A percentile compares a stretch with the other conserved stretches of the same genome.
Evolutionary conservation across 164 flowering plant species (phyloP).

Genomic region (Liriodendron chinense): DNA sequence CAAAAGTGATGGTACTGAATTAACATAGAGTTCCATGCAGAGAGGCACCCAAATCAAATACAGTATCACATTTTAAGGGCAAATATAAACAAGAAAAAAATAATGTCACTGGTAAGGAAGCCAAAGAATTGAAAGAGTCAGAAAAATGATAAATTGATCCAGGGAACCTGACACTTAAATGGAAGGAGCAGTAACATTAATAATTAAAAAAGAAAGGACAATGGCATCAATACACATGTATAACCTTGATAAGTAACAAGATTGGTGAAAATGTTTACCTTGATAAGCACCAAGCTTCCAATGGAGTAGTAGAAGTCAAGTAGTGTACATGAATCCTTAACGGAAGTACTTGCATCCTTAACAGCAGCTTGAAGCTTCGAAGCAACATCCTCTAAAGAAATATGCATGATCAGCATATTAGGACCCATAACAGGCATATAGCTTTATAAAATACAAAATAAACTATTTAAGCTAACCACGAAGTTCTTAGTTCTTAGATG

Average conservation of each 20-base stretch:
- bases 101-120: background rate
- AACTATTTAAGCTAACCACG: background rate
- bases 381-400: conserved; percentile 39
- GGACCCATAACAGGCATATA: background rate
- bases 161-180: background rate
- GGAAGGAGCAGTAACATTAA: background rate
- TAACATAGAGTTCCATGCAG: background rate
- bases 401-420: conserved; percentile 1
- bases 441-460: background rate
- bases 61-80: background rate
- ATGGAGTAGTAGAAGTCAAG: conserved; percentile 68
- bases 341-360: conserved; percentile 60
- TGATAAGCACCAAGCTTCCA: conserved; percentile 68
- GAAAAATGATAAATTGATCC: background rate
- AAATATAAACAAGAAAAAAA: background rate
- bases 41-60: background rate
- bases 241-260: background rate
- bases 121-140: background rate
- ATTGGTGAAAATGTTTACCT: conserved; percentile 41
- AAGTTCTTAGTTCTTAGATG: background rate
- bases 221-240: background rate
- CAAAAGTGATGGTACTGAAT: background rate
- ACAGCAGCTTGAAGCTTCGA: conserved; percentile 54
- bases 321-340: too few relatives aligned
- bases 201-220: background rate